phyloP scores from a whole-genome alignment of 257 asterid species.

The Asclepias syriaca region DNA sequence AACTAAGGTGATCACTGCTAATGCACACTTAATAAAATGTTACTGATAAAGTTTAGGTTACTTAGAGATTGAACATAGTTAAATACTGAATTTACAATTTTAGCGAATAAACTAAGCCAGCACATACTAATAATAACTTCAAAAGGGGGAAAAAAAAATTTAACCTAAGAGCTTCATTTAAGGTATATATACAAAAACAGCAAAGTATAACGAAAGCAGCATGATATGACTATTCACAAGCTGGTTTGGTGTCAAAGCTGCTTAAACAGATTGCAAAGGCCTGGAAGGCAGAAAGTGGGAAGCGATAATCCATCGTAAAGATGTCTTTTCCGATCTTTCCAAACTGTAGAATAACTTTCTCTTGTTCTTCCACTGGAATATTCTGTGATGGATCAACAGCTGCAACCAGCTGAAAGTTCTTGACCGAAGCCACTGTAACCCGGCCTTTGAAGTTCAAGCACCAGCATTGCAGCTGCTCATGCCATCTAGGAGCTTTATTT shows the following conservation, averaged over 20 bases:
- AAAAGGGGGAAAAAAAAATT: background rate
- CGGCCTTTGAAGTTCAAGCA: slow-evolving; percentile 29
- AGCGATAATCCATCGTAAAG: slow-evolving; percentile 66
- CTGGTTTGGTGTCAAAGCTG: slow-evolving; percentile 33
- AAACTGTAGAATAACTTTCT: slow-evolving; percentile 27
- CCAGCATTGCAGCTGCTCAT: slow-evolving; percentile 34
- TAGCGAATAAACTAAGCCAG: background rate
- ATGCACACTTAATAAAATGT: background rate
- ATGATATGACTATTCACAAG: slow-evolving; percentile 27
- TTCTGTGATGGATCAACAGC: slow-evolving; percentile 17
- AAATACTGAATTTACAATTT: background rate
- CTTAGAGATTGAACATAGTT: background rate
- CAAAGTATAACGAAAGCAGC: background rate
- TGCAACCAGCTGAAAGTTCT: slow-evolving; percentile 31
- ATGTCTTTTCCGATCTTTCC: slow-evolving; percentile 34
- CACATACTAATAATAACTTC: background rate
- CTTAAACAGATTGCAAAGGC: slow-evolving; percentile 61
- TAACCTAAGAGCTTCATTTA: background rate
- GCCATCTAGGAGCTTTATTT: slow-evolving; percentile 32
- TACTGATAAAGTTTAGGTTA: background rate
- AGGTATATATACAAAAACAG: slow-evolving; percentile 4
- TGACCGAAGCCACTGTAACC: slow-evolving; percentile 33
- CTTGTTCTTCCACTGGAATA: slow-evolving; percentile 19
- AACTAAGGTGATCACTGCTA: background rate
- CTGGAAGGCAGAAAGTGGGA: slow-evolving; percentile 69